Conservation (phyloP, 176 grass and related monocot species). For the Ensete ventricosum region DNA sequence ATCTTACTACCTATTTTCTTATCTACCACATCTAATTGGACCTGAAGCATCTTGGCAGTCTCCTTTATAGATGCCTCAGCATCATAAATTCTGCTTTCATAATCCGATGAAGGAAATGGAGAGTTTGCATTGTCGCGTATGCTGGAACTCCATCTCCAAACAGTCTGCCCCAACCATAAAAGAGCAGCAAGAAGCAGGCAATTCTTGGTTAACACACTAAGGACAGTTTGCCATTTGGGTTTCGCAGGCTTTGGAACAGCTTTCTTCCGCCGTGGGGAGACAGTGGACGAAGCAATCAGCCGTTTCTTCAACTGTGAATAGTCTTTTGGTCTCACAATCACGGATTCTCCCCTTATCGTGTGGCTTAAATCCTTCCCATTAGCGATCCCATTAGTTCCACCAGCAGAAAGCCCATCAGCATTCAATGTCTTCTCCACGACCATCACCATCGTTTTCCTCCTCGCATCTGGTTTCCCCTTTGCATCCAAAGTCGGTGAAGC, state of each 20-base stretch:
- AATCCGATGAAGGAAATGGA: slow-evolving; percentile 7
- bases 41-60: slow-evolving; percentile 50
- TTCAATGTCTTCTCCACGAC: background rate
- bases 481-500: background rate
- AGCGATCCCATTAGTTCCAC: background rate
- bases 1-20: slow-evolving; percentile 63
- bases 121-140: background rate
- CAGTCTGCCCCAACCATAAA: slow-evolving; percentile 13
- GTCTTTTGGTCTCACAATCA: background rate
- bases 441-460: background rate
- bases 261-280: slow-evolving; percentile 15
- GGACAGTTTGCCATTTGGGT: slow-evolving; percentile 18
- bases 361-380: slow-evolving; percentile 5
- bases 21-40: slow-evolving; percentile 70
- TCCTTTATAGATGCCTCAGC: slow-evolving; percentile 55
- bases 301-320: slow-evolving; percentile 10
- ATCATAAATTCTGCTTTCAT: slow-evolving; percentile 37
- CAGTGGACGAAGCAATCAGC: background rate
- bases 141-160: slow-evolving; percentile 10
- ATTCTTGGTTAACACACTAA: slow-evolving; percentile 14
- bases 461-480: background rate
- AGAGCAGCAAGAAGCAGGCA: slow-evolving; percentile 16
- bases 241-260: background rate
- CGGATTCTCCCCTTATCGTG: slow-evolving; percentile 2
- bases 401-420: background rate